A percentile compares a stretch with the other conserved stretches of the same genome.
These are phyloP conservation scores for Litsea cubeba DNA, from an alignment of 164 flowering plant genomes.

Conservation along the genomic window DNA sequence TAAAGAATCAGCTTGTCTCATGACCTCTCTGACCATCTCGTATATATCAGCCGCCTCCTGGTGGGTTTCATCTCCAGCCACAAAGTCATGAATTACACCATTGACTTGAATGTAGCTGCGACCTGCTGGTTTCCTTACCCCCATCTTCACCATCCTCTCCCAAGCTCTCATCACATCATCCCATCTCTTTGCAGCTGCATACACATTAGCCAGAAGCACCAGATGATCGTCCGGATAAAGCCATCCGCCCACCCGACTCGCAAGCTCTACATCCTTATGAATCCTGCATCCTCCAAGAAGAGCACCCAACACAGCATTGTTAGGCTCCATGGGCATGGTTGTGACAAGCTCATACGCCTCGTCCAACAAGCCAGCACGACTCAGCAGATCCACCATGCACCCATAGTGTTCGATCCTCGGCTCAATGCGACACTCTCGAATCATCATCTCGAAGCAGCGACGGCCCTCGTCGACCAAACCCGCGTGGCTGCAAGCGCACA, in stretches of 20 bases:
- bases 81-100: constrained; percentile 34
- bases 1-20: constrained; percentile 21
- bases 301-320: constrained; percentile 49
- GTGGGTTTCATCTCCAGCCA: constrained; percentile 34
- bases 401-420: constrained; percentile 55
- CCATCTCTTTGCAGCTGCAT: constrained; percentile 43
- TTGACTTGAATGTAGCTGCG: constrained; percentile 46
- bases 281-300: constrained; percentile 49
- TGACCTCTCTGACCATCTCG: constrained; percentile 26
- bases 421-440: constrained; percentile 22
- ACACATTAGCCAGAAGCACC: constrained; percentile 47
- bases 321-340: constrained; percentile 48
- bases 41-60: constrained; percentile 21
- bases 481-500: constrained; percentile 54
- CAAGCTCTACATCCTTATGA: constrained; percentile 32
- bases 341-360: constrained; percentile 43
- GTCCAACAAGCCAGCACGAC: constrained; percentile 47
- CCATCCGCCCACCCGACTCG: constrained; percentile 25
- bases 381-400: constrained; percentile 58
- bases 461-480: constrained; percentile 45
- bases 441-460: constrained; percentile 35
- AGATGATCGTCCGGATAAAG: constrained; percentile 38
- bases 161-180: constrained; percentile 34
- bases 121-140: constrained; percentile 43
- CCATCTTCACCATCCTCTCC: constrained; percentile 30